These are phyloP conservation scores for Golubevia pallescens DNA, from an alignment of 1,284 basidiomycete genomes.

Conservation along the genomic window DNA sequence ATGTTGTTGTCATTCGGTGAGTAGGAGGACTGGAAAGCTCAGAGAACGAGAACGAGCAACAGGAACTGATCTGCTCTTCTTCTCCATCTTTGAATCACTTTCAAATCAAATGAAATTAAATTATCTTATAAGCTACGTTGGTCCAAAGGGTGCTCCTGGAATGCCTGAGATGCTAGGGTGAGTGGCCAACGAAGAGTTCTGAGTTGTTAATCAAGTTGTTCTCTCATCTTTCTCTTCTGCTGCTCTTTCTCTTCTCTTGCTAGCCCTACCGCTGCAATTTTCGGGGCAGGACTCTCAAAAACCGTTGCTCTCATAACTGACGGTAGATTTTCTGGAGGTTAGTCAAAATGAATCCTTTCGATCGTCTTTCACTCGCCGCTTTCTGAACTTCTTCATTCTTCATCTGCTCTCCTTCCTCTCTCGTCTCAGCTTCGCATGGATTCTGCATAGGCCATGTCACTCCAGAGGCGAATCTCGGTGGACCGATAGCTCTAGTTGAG, in stretches of 20 bases:
- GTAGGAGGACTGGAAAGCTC: no score
- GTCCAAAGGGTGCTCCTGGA: constrained; percentile 54
- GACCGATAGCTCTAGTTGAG: constrained; percentile 48
- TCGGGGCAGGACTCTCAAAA: constrained; percentile 85
- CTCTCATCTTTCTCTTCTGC: no score
- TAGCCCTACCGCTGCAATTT: constrained; percentile 52
- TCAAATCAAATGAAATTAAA: no score
- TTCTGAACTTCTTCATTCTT: no score
- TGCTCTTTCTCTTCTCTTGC: no score
- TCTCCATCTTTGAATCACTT: no score
- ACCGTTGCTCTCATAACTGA: constrained; percentile 94
- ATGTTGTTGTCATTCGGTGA: constrained; percentile 66
- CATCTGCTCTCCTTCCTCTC: background rate
- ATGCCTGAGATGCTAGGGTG: constrained; percentile 65
- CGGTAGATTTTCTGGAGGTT: constrained; percentile 94
- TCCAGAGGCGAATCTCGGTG: constrained; percentile 47
- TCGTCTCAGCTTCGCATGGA: constrained; percentile 23
- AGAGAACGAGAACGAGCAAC: no score
- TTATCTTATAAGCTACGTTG: no score
- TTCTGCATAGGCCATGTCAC: constrained; percentile 56
- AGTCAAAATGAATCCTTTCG: no score
- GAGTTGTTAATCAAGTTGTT: no score
- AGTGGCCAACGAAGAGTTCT: no score
- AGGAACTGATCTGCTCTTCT: no score
- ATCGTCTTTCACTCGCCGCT: constrained; percentile 11